Percentiles rank a stretch among this genome's conserved stretches.
These are phyloP conservation scores for Nicotiana otophora DNA, from an alignment of 257 asterid genomes.

Conservation along the genomic window DNA sequence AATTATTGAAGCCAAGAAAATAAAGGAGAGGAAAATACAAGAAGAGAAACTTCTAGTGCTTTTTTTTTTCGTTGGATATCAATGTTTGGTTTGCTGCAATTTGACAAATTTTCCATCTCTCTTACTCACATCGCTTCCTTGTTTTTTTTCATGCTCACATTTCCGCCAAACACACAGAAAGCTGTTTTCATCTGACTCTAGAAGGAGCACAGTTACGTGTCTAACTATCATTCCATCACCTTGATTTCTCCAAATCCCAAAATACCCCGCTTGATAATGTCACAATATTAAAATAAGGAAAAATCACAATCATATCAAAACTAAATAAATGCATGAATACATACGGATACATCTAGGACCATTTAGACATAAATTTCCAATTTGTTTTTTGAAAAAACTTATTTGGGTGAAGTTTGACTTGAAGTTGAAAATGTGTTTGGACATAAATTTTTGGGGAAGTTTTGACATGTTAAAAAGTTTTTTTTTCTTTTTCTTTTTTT, in stretches of 20 bases:
- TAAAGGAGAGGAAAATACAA: neutral
- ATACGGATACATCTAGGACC: no score
- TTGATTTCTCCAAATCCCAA: neutral
- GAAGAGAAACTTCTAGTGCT: conserved; percentile 7
- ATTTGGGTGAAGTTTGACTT: no score
- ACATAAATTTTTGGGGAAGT: no score
- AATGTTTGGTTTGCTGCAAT: neutral
- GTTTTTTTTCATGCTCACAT: neutral
- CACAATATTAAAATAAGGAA: neutral
- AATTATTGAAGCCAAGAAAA: no score
- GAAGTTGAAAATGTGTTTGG: no score
- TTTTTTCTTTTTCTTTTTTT: no score
- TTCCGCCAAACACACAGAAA: neutral
- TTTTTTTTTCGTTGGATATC: neutral
- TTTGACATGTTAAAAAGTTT: no score
- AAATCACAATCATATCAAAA: no score
- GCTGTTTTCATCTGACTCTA: neutral
- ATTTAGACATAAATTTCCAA: no score
- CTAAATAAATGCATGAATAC: no score
- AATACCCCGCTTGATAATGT: neutral
- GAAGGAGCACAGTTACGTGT: neutral
- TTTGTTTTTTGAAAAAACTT: no score
- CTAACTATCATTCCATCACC: neutral
- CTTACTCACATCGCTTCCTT: neutral
- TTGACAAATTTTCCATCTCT: neutral